These are phyloP conservation scores for Mrakia hoshinonis DNA, from an alignment of 768 basidiomycete genomes.

Conservation along the genomic window DNA sequence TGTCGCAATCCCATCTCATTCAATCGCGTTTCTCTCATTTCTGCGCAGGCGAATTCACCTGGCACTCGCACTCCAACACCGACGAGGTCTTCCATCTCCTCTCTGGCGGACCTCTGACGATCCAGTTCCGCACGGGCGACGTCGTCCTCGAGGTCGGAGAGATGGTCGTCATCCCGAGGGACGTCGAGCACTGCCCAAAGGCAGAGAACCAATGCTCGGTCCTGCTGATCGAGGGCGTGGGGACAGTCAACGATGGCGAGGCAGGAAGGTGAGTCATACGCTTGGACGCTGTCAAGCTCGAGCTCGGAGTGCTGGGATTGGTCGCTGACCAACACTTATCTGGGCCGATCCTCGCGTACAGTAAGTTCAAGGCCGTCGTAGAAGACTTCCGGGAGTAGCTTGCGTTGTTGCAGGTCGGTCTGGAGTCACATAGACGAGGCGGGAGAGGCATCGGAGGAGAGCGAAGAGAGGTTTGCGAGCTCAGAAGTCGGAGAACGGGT, in stretches of 20 bases:
- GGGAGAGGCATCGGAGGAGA: no score
- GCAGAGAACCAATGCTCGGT: neutral
- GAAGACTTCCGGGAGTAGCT: neutral
- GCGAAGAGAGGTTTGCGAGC: no score
- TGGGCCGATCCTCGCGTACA: neutral
- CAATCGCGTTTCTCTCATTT: neutral
- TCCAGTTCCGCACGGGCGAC: neutral
- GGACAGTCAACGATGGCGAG: slow-evolving; percentile 5
- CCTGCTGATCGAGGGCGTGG: neutral
- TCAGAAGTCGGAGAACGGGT: no score
- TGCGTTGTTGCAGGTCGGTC: no score
- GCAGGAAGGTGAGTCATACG: neutral
- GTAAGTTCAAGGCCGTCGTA: neutral
- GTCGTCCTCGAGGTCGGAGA: neutral
- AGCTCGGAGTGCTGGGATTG: neutral
- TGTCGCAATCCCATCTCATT: neutral
- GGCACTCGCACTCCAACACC: neutral
- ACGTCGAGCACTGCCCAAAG: neutral
- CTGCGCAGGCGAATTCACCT: neutral
- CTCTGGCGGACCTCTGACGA: neutral
- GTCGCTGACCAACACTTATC: neutral
- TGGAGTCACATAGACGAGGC: no score
- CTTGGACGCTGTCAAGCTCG: neutral
- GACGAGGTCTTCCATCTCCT: slow-evolving; percentile 5
- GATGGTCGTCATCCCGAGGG: neutral